Base-by-base conservation (phyloP, 73 alveolate species). In the Halteria grandinella region DNA sequence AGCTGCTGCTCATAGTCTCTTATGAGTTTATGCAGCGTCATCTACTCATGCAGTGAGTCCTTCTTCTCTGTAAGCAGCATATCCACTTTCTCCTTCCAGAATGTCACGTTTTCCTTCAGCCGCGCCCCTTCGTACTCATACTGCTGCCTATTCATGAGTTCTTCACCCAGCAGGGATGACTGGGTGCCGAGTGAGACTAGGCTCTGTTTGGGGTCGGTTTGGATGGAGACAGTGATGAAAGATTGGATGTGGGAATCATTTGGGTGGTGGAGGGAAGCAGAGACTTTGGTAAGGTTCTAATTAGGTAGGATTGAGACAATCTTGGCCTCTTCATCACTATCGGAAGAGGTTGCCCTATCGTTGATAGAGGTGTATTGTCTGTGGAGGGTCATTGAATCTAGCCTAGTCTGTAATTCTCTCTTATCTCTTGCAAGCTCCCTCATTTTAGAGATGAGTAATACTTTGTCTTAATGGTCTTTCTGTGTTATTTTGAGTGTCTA, bases 1-100 rank as follows among this genome's bases (percentile, higher is more conserved):
- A 66, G 43, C 29, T 66, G 23, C n/a, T 15, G 47, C 53, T 66
- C 80, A 66, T 66, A 66, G 37, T 41, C 47, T 41, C 80, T 41
- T 4, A 66, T 66, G 14, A 66, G 52, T 25, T 47, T 66, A 66
- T 66, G 80, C 53, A 23, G 28, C 4, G 80, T 25, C 80, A 66
- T 66, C 28, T 41, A 66, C 1, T 41, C 66, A 47, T 66, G 63
- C 7, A 66, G 39, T 11, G 21, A 2, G 17, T 66, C 80, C 51
- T 66, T 66, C 52, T 66, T 66, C 25, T 66, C 80, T 66, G 10
- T 36, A 3, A 66, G 36, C 14, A 66, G 29, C 4, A 66, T 2
- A 47, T 66, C 80, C 4, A 43, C 64, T 43, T 66, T 66, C 27
- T 66, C 80, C 34, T 66, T 66, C 80, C 80, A 66, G 33, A 66